These are phyloP conservation scores for Amanita jacksonii DNA, from an alignment of 768 basidiomycete species.

Conservation along the genomic window DNA sequence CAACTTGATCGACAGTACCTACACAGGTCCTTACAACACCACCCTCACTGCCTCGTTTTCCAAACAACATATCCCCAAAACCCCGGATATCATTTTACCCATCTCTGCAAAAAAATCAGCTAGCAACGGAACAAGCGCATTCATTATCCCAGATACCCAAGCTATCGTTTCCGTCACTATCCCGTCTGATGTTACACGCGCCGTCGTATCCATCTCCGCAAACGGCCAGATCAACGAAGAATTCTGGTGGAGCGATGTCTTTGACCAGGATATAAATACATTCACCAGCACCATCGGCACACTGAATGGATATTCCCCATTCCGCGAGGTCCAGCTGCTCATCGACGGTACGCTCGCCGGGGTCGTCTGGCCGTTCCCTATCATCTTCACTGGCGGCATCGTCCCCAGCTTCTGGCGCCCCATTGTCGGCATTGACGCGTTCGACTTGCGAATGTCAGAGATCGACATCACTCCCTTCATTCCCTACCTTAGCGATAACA, in stretches of 20 bases:
- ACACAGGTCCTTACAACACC: conserved; percentile 41
- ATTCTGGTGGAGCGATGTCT: conserved; percentile 6
- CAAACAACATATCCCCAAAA: conserved; percentile 1
- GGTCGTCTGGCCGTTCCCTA: conserved; percentile 5
- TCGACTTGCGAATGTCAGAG: conserved; percentile 3
- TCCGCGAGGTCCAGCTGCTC: conserved; percentile 7
- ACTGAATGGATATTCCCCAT: conserved; percentile 3
- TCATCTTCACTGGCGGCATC: conserved; percentile 7
- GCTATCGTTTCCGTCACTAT: background rate
- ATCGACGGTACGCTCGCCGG: conserved; percentile 6
- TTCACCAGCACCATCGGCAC: background rate
- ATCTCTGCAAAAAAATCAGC: conserved; percentile 2
- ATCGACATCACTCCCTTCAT: conserved; percentile 6
- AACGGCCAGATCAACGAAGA: conserved; percentile 2
- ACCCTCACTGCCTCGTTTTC: conserved; percentile 6
- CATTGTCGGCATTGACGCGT: conserved; percentile 3
- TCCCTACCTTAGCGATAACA: conserved; percentile 35
- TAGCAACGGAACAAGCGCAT: background rate
- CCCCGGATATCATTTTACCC: conserved; percentile 2
- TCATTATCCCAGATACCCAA: background rate
- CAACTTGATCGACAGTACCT: conserved; percentile 53
- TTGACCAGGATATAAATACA: background rate
- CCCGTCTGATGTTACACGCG: background rate
- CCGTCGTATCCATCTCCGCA: conserved; percentile 4
- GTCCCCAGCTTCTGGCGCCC: conserved; percentile 5